Evolutionary conservation across 352 stramenopile species (phyloP).

Genomic region (Phytopythium sindhum): DNA sequence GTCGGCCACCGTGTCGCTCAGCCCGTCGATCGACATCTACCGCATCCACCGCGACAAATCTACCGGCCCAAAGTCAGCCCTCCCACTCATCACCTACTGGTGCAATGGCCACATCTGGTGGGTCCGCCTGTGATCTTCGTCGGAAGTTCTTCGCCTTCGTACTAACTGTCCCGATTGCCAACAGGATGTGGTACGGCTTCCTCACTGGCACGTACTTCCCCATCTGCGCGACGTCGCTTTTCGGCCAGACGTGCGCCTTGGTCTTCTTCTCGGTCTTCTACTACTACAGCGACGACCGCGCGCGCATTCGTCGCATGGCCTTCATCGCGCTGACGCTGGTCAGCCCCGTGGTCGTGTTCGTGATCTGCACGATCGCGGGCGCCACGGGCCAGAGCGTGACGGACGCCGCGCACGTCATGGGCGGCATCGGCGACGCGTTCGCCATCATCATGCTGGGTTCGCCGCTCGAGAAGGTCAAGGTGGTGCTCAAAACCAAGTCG

Average conservation of each 20-base stretch:
- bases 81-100: slow-evolving; percentile 19
- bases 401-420: neutral
- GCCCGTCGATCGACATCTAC: slow-evolving; percentile 23
- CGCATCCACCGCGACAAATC: slow-evolving; percentile 22
- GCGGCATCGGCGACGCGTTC: slow-evolving; percentile 18
- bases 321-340: slow-evolving; percentile 1
- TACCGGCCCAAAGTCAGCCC: slow-evolving; percentile 20
- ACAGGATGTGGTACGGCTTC: slow-evolving; percentile 8
- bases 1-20: slow-evolving; percentile 21
- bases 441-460: slow-evolving; percentile 28
- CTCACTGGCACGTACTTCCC: slow-evolving; percentile 9
- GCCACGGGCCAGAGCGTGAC: neutral
- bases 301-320: slow-evolving; percentile 6
- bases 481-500: slow-evolving; percentile 27
- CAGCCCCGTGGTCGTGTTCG: slow-evolving; percentile 10
- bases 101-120: slow-evolving; percentile 29
- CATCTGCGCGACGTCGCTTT: slow-evolving; percentile 3
- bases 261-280: slow-evolving; percentile 8
- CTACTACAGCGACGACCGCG: slow-evolving; percentile 17
- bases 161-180: neutral
- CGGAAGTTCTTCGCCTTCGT: neutral
- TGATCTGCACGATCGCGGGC: neutral
- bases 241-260: neutral
- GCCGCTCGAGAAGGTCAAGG: slow-evolving; percentile 29
- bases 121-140: neutral